Conservation (phyloP, 495 filamentous ascomycete species). For the Hypoxylon subgilvum region DNA sequence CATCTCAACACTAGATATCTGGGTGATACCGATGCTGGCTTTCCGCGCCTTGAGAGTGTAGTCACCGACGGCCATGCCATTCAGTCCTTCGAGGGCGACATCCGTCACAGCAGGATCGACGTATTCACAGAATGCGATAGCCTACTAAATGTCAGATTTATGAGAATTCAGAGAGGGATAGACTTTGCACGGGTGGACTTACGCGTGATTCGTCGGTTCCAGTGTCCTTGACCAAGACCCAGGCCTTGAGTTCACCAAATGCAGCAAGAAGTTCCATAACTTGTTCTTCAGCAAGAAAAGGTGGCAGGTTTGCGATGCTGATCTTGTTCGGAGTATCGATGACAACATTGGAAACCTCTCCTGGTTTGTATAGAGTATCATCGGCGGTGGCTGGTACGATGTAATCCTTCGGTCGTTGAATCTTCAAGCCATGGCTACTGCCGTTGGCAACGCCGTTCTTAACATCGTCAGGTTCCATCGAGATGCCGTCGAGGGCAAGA, state of each 20-base stretch:
- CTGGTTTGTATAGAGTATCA: slow-evolving; percentile 76
- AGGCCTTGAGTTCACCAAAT: slow-evolving; percentile 93
- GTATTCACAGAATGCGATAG: slow-evolving; percentile 97
- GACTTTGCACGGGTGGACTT: slow-evolving; percentile 50
- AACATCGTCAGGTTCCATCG: slow-evolving; percentile 76
- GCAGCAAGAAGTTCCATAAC: slow-evolving; percentile 85
- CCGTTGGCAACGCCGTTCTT: slow-evolving; percentile 63
- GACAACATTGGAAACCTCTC: slow-evolving; percentile 77
- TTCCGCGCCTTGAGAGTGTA: slow-evolving; percentile 81
- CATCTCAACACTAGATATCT: slow-evolving; percentile 89
- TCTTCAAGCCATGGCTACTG: slow-evolving; percentile 68
- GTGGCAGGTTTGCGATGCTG: slow-evolving; percentile 84
- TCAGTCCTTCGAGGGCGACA: slow-evolving; percentile 87
- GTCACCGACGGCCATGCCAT: slow-evolving; percentile 90
- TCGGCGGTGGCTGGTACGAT: slow-evolving; percentile 86
- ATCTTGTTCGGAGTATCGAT: slow-evolving; percentile 95
- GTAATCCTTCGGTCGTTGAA: slow-evolving; percentile 94
- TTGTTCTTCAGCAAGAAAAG: slow-evolving; percentile 86
- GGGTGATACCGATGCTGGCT: slow-evolving; percentile 89
- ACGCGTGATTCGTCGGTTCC: slow-evolving; percentile 87
- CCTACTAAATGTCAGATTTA: slow-evolving; percentile 58
- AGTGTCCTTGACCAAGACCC: slow-evolving; percentile 86
- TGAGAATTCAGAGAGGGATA: background rate
- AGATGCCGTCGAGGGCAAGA: slow-evolving; percentile 85
- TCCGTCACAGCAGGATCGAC: slow-evolving; percentile 75